A percentile compares a stretch with the other conserved stretches of the same genome.
Conservation (phyloP, 106 monocot species). For the Acorus calamus region DNA sequence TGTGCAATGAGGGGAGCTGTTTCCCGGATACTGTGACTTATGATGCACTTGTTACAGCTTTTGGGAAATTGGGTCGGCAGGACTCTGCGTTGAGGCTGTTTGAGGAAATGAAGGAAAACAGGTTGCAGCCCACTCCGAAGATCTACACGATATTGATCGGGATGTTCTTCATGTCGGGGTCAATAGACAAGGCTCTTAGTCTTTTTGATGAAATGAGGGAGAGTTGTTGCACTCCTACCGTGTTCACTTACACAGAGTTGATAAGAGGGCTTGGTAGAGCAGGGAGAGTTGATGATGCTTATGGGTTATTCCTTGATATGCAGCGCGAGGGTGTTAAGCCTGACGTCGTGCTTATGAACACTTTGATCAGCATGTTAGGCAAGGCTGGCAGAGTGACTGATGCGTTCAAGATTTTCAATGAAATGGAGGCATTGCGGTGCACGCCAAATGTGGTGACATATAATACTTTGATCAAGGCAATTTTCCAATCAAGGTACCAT, state of each 20-base stretch:
- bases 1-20: slow-evolving; percentile 77
- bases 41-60: slow-evolving; percentile 51
- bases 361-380: slow-evolving; percentile 62
- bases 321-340: slow-evolving; percentile 50
- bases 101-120: slow-evolving; percentile 84
- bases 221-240: slow-evolving; percentile 59
- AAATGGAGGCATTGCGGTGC: slow-evolving; percentile 55
- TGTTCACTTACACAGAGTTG: slow-evolving; percentile 91
- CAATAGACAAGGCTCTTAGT: slow-evolving; percentile 46
- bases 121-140: slow-evolving; percentile 70
- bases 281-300: slow-evolving; percentile 73
- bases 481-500: slow-evolving; percentile 58
- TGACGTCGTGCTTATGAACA: slow-evolving; percentile 80
- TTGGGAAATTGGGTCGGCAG: slow-evolving; percentile 50
- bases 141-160: slow-evolving; percentile 80
- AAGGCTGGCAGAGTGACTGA: slow-evolving; percentile 55
- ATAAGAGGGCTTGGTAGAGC: slow-evolving; percentile 76
- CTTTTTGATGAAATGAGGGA: slow-evolving; percentile 67
- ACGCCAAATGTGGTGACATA: slow-evolving; percentile 79
- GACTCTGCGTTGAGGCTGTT: slow-evolving; percentile 67
- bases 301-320: slow-evolving; percentile 56
- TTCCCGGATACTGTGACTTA: slow-evolving; percentile 80
- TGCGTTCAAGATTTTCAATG: slow-evolving; percentile 49
- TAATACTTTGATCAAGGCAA: slow-evolving; percentile 72
- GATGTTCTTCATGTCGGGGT: slow-evolving; percentile 42